Evolutionary conservation across 805 yeast genomes (phyloP).

Genomic region (Ogataea nitratoaversa): DNA sequence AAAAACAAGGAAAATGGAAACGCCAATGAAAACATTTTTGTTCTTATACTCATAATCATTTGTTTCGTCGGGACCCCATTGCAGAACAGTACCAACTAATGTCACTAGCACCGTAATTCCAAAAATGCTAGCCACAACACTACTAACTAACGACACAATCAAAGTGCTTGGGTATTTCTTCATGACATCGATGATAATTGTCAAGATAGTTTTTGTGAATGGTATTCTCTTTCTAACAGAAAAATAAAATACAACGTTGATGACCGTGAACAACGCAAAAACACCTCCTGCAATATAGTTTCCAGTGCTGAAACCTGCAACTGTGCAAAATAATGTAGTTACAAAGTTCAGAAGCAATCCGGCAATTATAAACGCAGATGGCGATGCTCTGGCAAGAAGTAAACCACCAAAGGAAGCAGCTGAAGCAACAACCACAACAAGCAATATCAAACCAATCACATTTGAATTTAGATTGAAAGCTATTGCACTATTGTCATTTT

Average conservation of each 20-base stretch:
- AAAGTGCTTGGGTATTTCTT: slow-evolving; percentile 64
- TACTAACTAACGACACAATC: slow-evolving; percentile 30
- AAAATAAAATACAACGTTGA: slow-evolving; percentile 17
- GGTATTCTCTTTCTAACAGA: slow-evolving; percentile 21
- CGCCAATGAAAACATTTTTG: slow-evolving; percentile 10
- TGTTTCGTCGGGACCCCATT: slow-evolving; percentile 18
- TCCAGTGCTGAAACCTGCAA: slow-evolving; percentile 61
- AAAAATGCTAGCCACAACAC: slow-evolving; percentile 2
- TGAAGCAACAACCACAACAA: neutral
- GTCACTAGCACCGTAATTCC: neutral
- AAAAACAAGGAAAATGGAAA: slow-evolving; percentile 60
- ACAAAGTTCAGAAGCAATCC: slow-evolving; percentile 26
- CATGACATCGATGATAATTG: slow-evolving; percentile 64
- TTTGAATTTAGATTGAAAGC: neutral
- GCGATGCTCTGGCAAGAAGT: neutral
- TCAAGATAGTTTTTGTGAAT: slow-evolving; percentile 25
- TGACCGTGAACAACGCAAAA: slow-evolving; percentile 33
- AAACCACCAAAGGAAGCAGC: neutral
- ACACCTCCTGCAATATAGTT: slow-evolving; percentile 77
- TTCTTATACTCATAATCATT: slow-evolving; percentile 16
- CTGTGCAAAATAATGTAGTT: slow-evolving; percentile 66
- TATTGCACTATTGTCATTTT: slow-evolving; percentile 32
- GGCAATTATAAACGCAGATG: neutral
- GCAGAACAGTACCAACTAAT: slow-evolving; percentile 46
- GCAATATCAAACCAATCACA: neutral